These are phyloP conservation scores for Guadua angustifolia DNA, from an alignment of 176 grass and related monocot genomes.

Conservation along the genomic window DNA sequence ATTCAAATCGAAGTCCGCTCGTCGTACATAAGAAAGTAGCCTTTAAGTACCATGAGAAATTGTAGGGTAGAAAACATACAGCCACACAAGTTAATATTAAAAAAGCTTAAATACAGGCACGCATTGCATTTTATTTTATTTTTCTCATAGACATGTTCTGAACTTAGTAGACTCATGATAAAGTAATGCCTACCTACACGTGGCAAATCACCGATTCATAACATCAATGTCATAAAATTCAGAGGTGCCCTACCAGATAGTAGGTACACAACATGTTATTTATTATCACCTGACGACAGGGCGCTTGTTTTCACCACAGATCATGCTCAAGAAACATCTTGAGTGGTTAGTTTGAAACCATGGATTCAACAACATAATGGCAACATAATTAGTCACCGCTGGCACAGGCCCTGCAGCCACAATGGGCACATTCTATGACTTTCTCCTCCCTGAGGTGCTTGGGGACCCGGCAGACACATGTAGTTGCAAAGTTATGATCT, in stretches of 20 bases:
- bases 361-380: conserved; percentile 11
- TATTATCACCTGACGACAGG: not conserved
- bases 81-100: not conserved
- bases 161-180: not conserved
- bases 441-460: conserved; percentile 80
- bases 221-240: not conserved
- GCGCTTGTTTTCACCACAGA: not conserved
- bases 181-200: not conserved
- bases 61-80: not conserved
- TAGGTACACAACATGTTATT: not conserved
- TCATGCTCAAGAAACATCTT: not conserved
- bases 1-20: conserved; percentile 34
- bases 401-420: conserved; percentile 70
- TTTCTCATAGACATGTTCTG: not conserved
- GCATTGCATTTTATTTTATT: not conserved
- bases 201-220: not conserved
- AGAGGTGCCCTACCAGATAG: not conserved
- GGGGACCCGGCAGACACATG: conserved; percentile 69
- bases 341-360: not conserved
- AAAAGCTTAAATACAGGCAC: not conserved
- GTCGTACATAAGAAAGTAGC: not conserved
- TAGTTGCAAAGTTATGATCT: conserved; percentile 75
- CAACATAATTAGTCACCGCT: conserved; percentile 67
- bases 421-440: conserved; percentile 82
- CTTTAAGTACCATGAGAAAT: not conserved